Evolutionary conservation across 345 rosid genomes (phyloP), one percentile per base, ranked within the genome.

Genomic region (Fremontodendron californicum): DNA sequence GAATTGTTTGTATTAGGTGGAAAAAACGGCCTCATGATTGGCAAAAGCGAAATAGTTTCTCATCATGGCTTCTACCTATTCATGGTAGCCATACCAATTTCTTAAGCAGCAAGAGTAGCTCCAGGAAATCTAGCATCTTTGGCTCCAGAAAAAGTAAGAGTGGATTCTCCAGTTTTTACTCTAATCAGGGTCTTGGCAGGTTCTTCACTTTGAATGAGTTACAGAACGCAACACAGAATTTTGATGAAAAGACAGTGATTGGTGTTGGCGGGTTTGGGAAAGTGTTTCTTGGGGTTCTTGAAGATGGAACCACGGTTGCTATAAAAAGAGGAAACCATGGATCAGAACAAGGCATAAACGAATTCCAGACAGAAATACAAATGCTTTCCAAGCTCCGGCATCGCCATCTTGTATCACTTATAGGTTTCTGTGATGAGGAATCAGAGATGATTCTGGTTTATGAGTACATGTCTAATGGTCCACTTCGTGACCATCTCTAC

Each of bases 181-280:
- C 91, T 1, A 91, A 86, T 72, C 87, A 86, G 0, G 92, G 96
- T 25, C 85, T 91, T 35, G 94, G 97, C 27, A 73, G 88, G 42
- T 86, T 73, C 75, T 92, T 94, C 85, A 79, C 87, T 1, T 87
- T 92, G 58, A 78, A 77, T 3, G 93, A 94, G 82, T 51, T 94
- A 27, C 94, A 89, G 40, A 84, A 21, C 1, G 98, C 96, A 0
- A 92, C 96, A 0, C 87, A 87, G 23, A 90, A 90, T 69, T 94
- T 92, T 25, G 89, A 87, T 1, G 97, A 91, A 69, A 91, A 91
- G 72, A 87, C 89, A 0, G 87, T 90, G 25, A 85, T 91, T 29
- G 98, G 98, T 1, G 90, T 90, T 0, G 96, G 98, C 4, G 98
- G 98, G 52, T 92, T 94, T 29, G 96, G 98, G 9, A 94, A 94